Base-by-base conservation (phyloP, 2,329 filamentous ascomycete genomes). In the Lachnellula occidentalis region DNA sequence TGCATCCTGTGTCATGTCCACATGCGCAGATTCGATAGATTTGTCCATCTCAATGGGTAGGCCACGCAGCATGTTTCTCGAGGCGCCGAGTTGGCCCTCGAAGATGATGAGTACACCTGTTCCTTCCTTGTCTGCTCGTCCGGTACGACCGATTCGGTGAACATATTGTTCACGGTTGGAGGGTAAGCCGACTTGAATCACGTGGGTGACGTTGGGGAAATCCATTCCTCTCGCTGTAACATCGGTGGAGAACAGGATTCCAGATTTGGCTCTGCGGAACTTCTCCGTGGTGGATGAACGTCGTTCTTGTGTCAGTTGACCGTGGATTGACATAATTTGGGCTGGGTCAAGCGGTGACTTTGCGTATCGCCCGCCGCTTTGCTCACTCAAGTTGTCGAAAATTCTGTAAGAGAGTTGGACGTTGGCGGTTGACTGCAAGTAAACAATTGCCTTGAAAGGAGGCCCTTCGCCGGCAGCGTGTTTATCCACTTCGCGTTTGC, bases 391-490 rank as follows among this genome's bases (percentile, higher is more conserved):
- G 39, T 64, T 63, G 19, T 62, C 55, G 54, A 74, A 71, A 53
- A 90, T 82, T 17, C 79, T 75, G 19, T 78, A 74, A n/a, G 81
- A 80, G 31, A 91, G 74, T 50, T 83, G 76, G 48, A 92, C 88
- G 62, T 87, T 80, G 19, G 82, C 79, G 0, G 88, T 95, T 21
- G 86, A 88, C 66, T 87, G 87, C 71, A 92, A 87, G 74, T 96
- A 99, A 31, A 96, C 77, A 58, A 99, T 95, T 15, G 91, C 91
- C 77, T 99, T 99, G 80, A 97, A 96, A 34, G 65, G 66, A 17
- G 53, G 61, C 12, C 51, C 48, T 5, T 56, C 51, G 12, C 53
- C 54, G 22, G 50, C 45, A 8, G 54, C 55, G 15, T 51, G 51
- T 41, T 61, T 59, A 31, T 55, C 55, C 58, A 78, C 73, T 63